A percentile compares a stretch with the other conserved stretches of the same genome.
These are phyloP conservation scores for Coemansia sp. DNA, from an alignment of 192 early-diverging fungal genomes.

Conservation along the genomic window DNA sequence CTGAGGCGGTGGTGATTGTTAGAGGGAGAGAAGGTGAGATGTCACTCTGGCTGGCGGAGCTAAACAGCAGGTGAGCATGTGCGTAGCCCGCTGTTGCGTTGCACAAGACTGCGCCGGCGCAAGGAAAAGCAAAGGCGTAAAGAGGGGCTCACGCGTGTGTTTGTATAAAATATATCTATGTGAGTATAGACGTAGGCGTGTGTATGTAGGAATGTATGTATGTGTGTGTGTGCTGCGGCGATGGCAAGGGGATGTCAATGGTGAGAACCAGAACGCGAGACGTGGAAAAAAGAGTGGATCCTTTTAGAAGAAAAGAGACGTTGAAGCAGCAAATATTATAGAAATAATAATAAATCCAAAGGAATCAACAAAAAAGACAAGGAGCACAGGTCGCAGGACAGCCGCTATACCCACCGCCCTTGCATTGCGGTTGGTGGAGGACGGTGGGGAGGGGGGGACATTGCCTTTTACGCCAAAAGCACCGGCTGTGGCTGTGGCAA, in stretches of 20 bases:
- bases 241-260: not conserved
- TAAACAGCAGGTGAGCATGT: conserved; percentile 20
- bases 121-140: not conserved
- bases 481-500: not conserved
- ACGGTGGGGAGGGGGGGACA: not conserved
- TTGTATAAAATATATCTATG: not conserved
- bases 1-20: conserved; percentile 31
- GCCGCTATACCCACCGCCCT: not conserved
- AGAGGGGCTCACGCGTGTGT: not conserved
- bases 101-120: conserved; percentile 15
- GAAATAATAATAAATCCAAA: not conserved
- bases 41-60: conserved; percentile 37
- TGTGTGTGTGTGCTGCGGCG: not conserved
- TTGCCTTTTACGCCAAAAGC: not conserved
- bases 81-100: conserved; percentile 13
- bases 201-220: not conserved
- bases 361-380: not conserved
- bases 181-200: not conserved
- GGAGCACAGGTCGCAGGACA: conserved; percentile 9
- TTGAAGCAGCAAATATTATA: not conserved
- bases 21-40: conserved; percentile 29
- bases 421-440: conserved; percentile 1
- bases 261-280: not conserved
- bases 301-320: conserved; percentile 4
- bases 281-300: not conserved